Evolutionary conservation across 768 basidiomycete species (phyloP), one percentile per base, ranked within the genome.

Genomic region (Leccinum subtestaceum): DNA sequence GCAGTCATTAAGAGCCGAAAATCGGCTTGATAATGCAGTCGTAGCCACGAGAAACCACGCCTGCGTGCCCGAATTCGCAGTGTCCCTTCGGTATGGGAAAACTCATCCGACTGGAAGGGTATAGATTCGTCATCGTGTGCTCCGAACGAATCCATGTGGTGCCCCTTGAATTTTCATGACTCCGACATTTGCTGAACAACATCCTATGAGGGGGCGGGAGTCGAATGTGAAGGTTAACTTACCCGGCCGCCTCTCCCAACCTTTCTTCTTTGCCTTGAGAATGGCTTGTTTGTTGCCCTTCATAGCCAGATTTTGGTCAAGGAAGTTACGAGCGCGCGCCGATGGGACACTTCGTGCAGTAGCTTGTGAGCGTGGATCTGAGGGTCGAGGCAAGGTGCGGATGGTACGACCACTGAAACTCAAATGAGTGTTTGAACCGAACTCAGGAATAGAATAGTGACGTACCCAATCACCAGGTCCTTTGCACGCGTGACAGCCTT

Each of bases 231-330:
- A 49, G 19, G 47, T 19, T n/a, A 10, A 68, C 78, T 46, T 62
- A 87, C 87, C 85, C 52, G 85, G 76, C 67, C 78, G 76, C 51
- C 87, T 76, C 62, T 84, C 80, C 86, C 87, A 89, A 27, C 79
- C 78, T 52, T 66, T 74, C 52, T 76, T 76, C 56, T 74, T 76
- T 45, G 74, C 73, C 48, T 72, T 72, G 56, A 65, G 64, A 15
- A 70, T 60, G 25, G 66, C 63, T 40, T 40, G 23, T 49, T 50
- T 29, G 38, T 65, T 64, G 17, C 78, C 78, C 58, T 77, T 81
- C 46, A 86, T 63, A 23, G 78, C 80, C 4, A 88, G 73, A 8
- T 70, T 80, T 13, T 80, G 76, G 43, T 83, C 74, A 4, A 86
- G 52, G 68, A 89, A 89, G 58, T 76, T 81, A 32, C 73, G 73